Conservation (phyloP, 371 early-diverging fungal species). For the Chytridium lagenaria region DNA sequence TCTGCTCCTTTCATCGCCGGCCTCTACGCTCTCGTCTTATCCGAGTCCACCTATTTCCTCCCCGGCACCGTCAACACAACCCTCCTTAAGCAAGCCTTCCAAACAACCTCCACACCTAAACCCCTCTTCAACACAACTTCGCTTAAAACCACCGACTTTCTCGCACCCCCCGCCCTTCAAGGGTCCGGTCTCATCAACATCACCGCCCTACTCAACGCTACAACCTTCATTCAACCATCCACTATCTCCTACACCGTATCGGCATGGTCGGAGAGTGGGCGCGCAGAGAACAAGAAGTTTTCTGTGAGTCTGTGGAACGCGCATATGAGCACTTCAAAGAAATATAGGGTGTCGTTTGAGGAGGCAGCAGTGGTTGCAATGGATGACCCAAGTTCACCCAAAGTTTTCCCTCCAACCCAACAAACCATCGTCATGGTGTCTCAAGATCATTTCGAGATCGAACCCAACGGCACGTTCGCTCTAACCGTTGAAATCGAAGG, state of each 20-base stretch:
- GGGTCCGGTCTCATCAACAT: slow-evolving; percentile 78
- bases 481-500: slow-evolving; percentile 3
- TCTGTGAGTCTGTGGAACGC: slow-evolving; percentile 1
- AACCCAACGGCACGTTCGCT: neutral
- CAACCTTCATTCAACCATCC: slow-evolving; percentile 56
- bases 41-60: slow-evolving; percentile 9
- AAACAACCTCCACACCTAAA: slow-evolving; percentile 60
- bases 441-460: neutral
- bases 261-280: slow-evolving; percentile 14
- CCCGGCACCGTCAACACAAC: neutral
- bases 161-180: slow-evolving; percentile 60
- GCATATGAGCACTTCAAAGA: neutral
- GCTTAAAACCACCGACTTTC: neutral
- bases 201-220: slow-evolving; percentile 59
- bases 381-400: slow-evolving; percentile 18
- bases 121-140: neutral
- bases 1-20: slow-evolving; percentile 52
- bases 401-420: neutral
- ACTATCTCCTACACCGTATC: slow-evolving; percentile 30
- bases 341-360: neutral
- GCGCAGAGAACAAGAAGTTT: neutral
- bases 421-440: neutral
- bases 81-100: slow-evolving; percentile 21
- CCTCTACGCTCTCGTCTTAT: slow-evolving; percentile 35
- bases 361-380: slow-evolving; percentile 19